Evolutionary conservation across 495 filamentous ascomycete genomes (phyloP).

Genomic region (Neohortaea acidophila): DNA sequence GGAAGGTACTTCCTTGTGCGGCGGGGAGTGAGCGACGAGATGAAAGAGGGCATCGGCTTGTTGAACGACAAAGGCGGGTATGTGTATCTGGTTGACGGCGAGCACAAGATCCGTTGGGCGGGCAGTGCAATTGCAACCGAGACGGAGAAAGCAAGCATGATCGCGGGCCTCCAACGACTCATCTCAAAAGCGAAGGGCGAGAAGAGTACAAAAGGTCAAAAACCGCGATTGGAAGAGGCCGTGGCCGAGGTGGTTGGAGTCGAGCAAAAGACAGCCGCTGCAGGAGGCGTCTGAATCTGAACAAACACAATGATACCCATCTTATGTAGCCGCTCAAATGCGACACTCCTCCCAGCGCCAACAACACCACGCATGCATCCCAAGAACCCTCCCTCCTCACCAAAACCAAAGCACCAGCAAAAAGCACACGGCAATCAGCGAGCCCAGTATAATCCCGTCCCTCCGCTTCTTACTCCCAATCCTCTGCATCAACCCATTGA

Average conservation of each 20-base stretch:
- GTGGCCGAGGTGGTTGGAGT: constrained; percentile 2
- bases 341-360: too few relatives aligned
- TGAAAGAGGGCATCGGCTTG: constrained; percentile 64
- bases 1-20: constrained; percentile 69
- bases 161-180: constrained; percentile 51
- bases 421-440: constrained; percentile 82
- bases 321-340: not conserved
- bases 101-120: constrained; percentile 88
- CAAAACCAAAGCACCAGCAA: constrained; percentile 72
- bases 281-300: not conserved
- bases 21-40: constrained; percentile 54
- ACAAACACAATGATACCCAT: constrained; percentile 4
- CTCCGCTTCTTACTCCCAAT: constrained; percentile 91
- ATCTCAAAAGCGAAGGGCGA: constrained; percentile 37
- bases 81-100: constrained; percentile 75
- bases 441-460: constrained; percentile 84
- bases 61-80: constrained; percentile 85
- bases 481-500: constrained; percentile 83
- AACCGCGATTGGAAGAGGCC: constrained; percentile 8
- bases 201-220: constrained; percentile 5
- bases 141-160: constrained; percentile 55
- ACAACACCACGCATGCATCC: not conserved
- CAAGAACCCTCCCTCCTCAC: constrained; percentile 27
- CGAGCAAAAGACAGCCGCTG: constrained; percentile 5
- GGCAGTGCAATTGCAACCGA: constrained; percentile 62